These are phyloP conservation scores for Casuarina glauca DNA, from an alignment of 306 rosid species.

Conservation along the genomic window DNA sequence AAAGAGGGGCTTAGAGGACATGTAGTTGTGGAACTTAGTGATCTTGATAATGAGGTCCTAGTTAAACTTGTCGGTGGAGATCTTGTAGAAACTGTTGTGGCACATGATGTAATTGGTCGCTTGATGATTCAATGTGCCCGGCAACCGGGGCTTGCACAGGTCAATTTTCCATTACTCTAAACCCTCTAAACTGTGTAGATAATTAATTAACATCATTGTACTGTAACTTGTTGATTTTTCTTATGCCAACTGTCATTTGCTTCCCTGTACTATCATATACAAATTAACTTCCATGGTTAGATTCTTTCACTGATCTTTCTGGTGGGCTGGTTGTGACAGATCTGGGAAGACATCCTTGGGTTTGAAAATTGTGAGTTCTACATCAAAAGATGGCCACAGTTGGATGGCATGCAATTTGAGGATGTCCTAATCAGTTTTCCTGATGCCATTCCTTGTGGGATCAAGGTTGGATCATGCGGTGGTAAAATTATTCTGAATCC, in stretches of 20 bases:
- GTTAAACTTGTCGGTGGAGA: conserved; percentile 97
- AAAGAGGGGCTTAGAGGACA: conserved; percentile 87
- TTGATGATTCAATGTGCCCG: conserved; percentile 97
- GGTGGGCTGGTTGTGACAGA: conserved; percentile 52
- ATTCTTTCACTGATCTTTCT: neutral
- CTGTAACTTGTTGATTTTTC: neutral
- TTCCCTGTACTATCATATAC: conserved; percentile 11
- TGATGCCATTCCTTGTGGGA: conserved; percentile 91
- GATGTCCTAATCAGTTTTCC: conserved; percentile 80
- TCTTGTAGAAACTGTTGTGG: conserved; percentile 95
- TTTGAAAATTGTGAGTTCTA: conserved; percentile 94
- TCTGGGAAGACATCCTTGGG: conserved; percentile 96
- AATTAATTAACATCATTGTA: no score
- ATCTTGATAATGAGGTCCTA: conserved; percentile 87
- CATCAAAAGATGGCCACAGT: conserved; percentile 87
- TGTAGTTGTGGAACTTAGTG: conserved; percentile 86
- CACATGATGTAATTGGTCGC: conserved; percentile 95
- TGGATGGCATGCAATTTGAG: conserved; percentile 79
- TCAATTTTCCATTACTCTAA: conserved; percentile 30
- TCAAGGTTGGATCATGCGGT: conserved; percentile 72
- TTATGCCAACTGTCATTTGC: neutral
- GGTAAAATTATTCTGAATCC: conserved; percentile 86
- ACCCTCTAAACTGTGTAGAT: conserved; percentile 2
- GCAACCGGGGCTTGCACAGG: conserved; percentile 99
- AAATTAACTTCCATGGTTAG: conserved; percentile 21